phyloP scores from a whole-genome alignment of 1,284 basidiomycete species.

The Moesziomyces antarcticus region DNA sequence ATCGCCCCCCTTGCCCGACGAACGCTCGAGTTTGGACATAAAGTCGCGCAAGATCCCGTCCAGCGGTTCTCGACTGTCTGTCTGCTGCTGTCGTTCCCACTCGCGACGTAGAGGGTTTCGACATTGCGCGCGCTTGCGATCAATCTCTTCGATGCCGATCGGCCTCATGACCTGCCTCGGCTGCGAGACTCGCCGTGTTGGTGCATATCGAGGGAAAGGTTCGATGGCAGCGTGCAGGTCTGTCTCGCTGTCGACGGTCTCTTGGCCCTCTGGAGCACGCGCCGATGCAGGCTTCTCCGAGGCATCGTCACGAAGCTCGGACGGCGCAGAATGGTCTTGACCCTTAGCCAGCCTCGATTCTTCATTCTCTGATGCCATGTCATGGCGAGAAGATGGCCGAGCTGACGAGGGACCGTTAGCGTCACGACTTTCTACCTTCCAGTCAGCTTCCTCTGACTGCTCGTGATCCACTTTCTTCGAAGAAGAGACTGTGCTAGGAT shows the following conservation, averaged over 20 bases:
- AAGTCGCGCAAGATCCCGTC: slow-evolving; percentile 45
- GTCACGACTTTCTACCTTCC: neutral
- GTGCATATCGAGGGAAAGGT: slow-evolving; percentile 44
- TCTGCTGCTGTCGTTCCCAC: slow-evolving; percentile 42
- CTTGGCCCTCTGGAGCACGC: neutral
- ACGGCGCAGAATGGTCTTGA: neutral
- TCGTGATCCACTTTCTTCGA: neutral
- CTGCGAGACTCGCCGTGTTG: slow-evolving; percentile 41
- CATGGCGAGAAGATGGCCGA: too few species aligned
- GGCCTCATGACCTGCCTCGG: slow-evolving; percentile 44
- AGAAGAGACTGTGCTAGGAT: neutral
- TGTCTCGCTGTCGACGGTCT: neutral
- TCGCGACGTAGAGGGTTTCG: slow-evolving; percentile 53
- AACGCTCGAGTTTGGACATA: slow-evolving; percentile 14
- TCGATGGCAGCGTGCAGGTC: neutral
- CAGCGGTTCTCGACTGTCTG: slow-evolving; percentile 41
- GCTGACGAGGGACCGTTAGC: neutral
- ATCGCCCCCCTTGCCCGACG: neutral
- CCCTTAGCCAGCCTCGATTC: neutral
- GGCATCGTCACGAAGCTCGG: too few species aligned
- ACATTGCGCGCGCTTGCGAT: slow-evolving; percentile 38
- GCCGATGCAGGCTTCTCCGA: too few species aligned
- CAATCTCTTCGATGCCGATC: slow-evolving; percentile 49
- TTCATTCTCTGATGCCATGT: neutral
- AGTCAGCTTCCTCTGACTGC: neutral